Evolutionary conservation across 1,284 basidiomycete genomes (phyloP), one percentile per base, ranked within the genome.

Genomic region (Ceratobasidium sp.): DNA sequence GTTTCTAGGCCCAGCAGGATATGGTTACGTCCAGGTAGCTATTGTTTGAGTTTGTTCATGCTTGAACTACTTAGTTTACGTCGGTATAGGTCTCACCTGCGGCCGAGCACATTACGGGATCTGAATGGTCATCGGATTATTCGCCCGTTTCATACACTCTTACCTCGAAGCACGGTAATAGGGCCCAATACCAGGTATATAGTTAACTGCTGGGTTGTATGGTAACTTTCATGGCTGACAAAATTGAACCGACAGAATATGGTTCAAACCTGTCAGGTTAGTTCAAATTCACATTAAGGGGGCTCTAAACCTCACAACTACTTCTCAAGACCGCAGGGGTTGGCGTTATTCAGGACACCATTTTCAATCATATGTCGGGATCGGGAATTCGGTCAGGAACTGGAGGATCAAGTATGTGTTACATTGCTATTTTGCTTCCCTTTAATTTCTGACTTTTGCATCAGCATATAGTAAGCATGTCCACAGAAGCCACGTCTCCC

Each of bases 1-100:
- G 70, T 92, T 92, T 82, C 86, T 93, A 69, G 91, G 92, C 0
- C 91, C 91, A 7, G 88, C 89, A 46, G 86, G 91, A 0, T 92
- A 91, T 82, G 91, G 90, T 4, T 92, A 88, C 80, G 90, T 92
- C 28, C 91, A 92, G 89, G 89, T 73, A 56, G 67, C 23, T 42
- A 20, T 40, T 12, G 20, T 50, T n/a, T 20, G 28, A 20, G 42
- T 38, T 23, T 15, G 48, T 44, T n/a, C 5, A 1, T 5, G 50
- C 23, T 26, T 40, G 12, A 23, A 3, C 17, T 20, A 12, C 12
- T 57, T 38, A 4, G 3, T 26, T n/a, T 28, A 68, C 33, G 13
- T 15, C n/a, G 61, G 4, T 28, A 33, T 42, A 38, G 74, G 26
- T 77, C 40, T 70, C n/a, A 33, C 69, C 81, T 46, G 75, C 81